A percentile compares a stretch with the other conserved stretches of the same genome.
Evolutionary conservation across 805 yeast genomes (phyloP).

Genomic region (Isabelozyma gotoi): DNA sequence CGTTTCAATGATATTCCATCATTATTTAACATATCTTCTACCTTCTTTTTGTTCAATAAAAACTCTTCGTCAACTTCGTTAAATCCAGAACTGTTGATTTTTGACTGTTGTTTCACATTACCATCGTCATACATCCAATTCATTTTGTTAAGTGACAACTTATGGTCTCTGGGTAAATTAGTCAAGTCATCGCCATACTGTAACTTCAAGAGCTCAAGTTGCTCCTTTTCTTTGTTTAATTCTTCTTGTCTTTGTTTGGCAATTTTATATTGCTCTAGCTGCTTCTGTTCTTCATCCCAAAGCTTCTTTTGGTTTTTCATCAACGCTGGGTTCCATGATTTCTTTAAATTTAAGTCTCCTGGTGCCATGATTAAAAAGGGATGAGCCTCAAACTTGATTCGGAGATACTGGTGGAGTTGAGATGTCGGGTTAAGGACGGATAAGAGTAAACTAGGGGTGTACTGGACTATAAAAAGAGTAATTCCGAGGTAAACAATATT

Average conservation of each 20-base stretch:
- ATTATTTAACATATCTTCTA: slow-evolving; percentile 58
- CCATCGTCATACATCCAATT: slow-evolving; percentile 84
- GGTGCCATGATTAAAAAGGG: slow-evolving; percentile 36
- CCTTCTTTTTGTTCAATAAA: slow-evolving; percentile 29
- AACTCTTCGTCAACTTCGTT: slow-evolving; percentile 34
- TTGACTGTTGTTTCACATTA: slow-evolving; percentile 15
- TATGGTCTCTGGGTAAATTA: slow-evolving; percentile 32
- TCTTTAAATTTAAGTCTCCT: slow-evolving; percentile 83
- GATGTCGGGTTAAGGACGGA: background rate
- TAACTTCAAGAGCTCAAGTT: slow-evolving; percentile 51
- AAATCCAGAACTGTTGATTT: slow-evolving; percentile 35
- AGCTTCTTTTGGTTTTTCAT: slow-evolving; percentile 82
- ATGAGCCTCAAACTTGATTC: background rate
- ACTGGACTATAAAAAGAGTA: background rate
- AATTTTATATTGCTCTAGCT: slow-evolving; percentile 65
- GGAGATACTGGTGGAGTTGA: background rate
- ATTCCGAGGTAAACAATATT: background rate
- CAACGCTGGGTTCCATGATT: slow-evolving; percentile 95
- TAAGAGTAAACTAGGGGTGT: background rate
- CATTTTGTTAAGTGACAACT: slow-evolving; percentile 46
- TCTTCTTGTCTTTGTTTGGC: slow-evolving; percentile 65
- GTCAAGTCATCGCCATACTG: slow-evolving; percentile 42
- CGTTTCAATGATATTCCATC: slow-evolving; percentile 21
- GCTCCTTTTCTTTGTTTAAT: slow-evolving; percentile 58
- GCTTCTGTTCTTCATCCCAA: slow-evolving; percentile 78